Evolutionary conservation across 1,139 yeast genomes (phyloP).

Genomic region (Hyphopichia khmerensis): DNA sequence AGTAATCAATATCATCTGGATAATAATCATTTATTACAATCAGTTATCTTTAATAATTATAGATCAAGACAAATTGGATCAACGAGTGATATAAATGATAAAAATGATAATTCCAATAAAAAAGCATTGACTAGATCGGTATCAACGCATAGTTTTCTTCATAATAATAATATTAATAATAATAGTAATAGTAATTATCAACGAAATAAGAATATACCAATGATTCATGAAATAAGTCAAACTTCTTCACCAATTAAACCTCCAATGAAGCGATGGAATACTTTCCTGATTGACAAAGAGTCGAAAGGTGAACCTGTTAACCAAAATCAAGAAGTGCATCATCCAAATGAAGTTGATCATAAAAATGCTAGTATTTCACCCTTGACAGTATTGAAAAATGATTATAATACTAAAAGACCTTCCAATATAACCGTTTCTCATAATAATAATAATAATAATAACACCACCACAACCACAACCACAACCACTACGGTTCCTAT

Average conservation of each 20-base stretch:
- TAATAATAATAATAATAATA: too few species aligned
- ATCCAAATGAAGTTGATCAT: not conserved
- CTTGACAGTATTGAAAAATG: constrained; percentile 27
- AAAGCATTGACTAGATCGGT: constrained; percentile 3
- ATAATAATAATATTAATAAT: too few species aligned
- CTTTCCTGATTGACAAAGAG: constrained; percentile 7
- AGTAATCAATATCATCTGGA: not conserved
- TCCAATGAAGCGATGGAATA: constrained; percentile 23
- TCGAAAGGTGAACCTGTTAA: too few species aligned
- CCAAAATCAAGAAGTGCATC: not conserved
- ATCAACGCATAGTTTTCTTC: constrained; percentile 5
- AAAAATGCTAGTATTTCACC: constrained; percentile 22
- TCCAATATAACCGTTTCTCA: too few species aligned
- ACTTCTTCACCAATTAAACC: constrained; percentile 8
- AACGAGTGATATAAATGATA: not conserved
- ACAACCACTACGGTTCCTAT: not conserved
- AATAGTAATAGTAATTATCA: constrained; percentile 1
- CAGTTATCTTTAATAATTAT: constrained; percentile 10
- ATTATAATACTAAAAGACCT: constrained; percentile 28
- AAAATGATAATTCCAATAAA: not conserved
- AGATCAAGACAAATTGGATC: constrained; percentile 2
- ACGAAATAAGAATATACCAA: constrained; percentile 18
- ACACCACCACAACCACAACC: too few species aligned
- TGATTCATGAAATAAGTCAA: constrained; percentile 10
- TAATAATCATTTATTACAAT: constrained; percentile 11